Evolutionary conservation across 1,139 yeast genomes (phyloP).

Genomic region (Suhomyces terraborum): DNA sequence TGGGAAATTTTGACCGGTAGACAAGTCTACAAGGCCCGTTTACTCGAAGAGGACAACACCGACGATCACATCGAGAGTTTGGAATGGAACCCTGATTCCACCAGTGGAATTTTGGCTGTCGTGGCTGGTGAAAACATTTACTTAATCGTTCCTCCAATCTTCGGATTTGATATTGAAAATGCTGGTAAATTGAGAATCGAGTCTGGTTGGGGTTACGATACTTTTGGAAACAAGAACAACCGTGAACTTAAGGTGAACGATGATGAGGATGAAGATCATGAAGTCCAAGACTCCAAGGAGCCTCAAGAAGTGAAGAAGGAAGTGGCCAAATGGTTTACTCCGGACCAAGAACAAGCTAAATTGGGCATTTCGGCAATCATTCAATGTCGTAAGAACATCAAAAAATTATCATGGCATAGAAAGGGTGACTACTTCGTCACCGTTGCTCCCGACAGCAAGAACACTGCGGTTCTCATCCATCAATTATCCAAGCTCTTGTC

Average conservation of each 20-base stretch:
- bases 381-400: conserved; percentile 71
- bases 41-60: conserved; percentile 53
- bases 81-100: conserved; percentile 86
- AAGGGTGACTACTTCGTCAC: conserved; percentile 96
- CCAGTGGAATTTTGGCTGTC: conserved; percentile 76
- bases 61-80: conserved; percentile 82
- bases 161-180: conserved; percentile 86
- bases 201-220: conserved; percentile 90
- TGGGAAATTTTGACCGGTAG: conserved; percentile 98
- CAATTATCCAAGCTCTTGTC: conserved; percentile 92
- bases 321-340: conserved; percentile 84
- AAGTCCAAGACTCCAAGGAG: conserved; percentile 32
- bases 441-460: conserved; percentile 86
- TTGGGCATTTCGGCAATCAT: conserved; percentile 73
- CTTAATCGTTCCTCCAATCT: conserved; percentile 84
- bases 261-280: conserved; percentile 39
- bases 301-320: conserved; percentile 48
- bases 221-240: conserved; percentile 56
- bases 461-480: conserved; percentile 88
- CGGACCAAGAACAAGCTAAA: conserved; percentile 59
- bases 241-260: conserved; percentile 48
- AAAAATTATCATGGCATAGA: conserved; percentile 92
- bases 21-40: conserved; percentile 70
- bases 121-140: conserved; percentile 81
- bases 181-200: conserved; percentile 77